phyloP scores from a whole-genome alignment of 805 yeast genomes.

The Maudiozyma serrabonitensis region DNA sequence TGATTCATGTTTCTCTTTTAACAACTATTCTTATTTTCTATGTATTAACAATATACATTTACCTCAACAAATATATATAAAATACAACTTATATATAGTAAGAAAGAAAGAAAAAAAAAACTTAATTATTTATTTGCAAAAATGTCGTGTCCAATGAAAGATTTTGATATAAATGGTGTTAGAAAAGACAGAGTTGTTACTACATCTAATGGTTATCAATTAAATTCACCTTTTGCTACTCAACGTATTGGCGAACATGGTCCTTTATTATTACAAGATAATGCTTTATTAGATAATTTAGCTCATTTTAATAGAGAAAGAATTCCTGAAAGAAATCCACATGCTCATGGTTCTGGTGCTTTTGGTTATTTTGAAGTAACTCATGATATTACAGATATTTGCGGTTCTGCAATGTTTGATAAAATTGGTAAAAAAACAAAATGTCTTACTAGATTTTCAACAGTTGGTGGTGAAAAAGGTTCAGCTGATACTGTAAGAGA shows the following conservation, averaged over 20 bases:
- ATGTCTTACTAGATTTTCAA: constrained; percentile 60
- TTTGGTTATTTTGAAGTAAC: constrained; percentile 81
- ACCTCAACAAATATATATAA: too few relatives aligned
- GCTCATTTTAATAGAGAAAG: constrained; percentile 88
- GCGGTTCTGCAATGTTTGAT: constrained; percentile 60
- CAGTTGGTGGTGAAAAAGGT: constrained; percentile 64
- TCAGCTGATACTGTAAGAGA: constrained; percentile 59
- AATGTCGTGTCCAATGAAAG: background rate
- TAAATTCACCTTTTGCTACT: constrained; percentile 65
- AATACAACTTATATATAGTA: too few relatives aligned
- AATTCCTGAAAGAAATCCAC: constrained; percentile 88
- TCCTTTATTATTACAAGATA: constrained; percentile 73
- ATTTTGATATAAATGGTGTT: constrained; percentile 17
- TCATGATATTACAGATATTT: constrained; percentile 68
- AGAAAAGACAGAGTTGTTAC: constrained; percentile 46
- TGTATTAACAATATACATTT: too few relatives aligned
- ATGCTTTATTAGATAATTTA: constrained; percentile 66
- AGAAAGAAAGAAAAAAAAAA: too few relatives aligned
- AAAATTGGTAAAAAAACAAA: constrained; percentile 73
- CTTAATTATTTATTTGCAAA: background rate
- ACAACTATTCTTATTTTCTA: too few relatives aligned
- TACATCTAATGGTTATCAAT: constrained; percentile 69
- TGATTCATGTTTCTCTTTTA: too few relatives aligned
- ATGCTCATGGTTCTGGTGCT: constrained; percentile 91
- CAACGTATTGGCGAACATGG: constrained; percentile 71